These are phyloP conservation scores for Entomortierella lignicola DNA, from an alignment of 192 early-diverging fungal genomes.

Conservation along the genomic window DNA sequence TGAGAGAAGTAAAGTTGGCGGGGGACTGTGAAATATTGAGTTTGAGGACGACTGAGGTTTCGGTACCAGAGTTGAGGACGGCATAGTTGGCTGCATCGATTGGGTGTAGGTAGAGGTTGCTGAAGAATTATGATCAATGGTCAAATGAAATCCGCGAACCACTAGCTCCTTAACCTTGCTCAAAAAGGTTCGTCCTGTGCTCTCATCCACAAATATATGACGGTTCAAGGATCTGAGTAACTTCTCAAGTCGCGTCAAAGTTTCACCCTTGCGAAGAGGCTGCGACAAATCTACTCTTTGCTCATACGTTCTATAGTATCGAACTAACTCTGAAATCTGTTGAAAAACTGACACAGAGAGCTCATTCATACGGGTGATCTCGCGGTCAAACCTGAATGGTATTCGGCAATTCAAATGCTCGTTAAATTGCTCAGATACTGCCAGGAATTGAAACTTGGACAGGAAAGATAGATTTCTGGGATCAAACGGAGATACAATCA, in stretches of 20 bases:
- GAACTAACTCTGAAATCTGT: slow-evolving; percentile 66
- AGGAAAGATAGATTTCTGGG: slow-evolving; percentile 60
- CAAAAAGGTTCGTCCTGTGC: slow-evolving; percentile 50
- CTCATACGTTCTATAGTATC: slow-evolving; percentile 69
- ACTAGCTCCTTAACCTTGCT: slow-evolving; percentile 55
- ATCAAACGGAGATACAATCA: slow-evolving; percentile 89
- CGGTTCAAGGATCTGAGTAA: slow-evolving; percentile 66
- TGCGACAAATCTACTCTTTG: slow-evolving; percentile 70
- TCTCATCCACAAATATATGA: slow-evolving; percentile 57
- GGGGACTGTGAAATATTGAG: neutral
- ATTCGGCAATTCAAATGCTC: slow-evolving; percentile 61
- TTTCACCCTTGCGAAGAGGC: slow-evolving; percentile 61
- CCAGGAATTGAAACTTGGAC: slow-evolving; percentile 70
- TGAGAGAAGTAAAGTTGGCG: neutral
- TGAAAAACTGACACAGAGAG: slow-evolving; percentile 63
- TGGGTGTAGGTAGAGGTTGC: neutral
- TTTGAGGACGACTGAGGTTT: neutral
- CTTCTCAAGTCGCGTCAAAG: slow-evolving; percentile 72
- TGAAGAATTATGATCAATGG: neutral
- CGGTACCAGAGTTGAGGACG: neutral
- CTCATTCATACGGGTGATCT: slow-evolving; percentile 58
- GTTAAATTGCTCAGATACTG: slow-evolving; percentile 67
- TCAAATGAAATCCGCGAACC: slow-evolving; percentile 39
- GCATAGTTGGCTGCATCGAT: neutral
- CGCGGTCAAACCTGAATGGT: slow-evolving; percentile 65